phyloP scores from a whole-genome alignment of 2,329 filamentous ascomycete species.

The Botrytis hyacinthi region DNA sequence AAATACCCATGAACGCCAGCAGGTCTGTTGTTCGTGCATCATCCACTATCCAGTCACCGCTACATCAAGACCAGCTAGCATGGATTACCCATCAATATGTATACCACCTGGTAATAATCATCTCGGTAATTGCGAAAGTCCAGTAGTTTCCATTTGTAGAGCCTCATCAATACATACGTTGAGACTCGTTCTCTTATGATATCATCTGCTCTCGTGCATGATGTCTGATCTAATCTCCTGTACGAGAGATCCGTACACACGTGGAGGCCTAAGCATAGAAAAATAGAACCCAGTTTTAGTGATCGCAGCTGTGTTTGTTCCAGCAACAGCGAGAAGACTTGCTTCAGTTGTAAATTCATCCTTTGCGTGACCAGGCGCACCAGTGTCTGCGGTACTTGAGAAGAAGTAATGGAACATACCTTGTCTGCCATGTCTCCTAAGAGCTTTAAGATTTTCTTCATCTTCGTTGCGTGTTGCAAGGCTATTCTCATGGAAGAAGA shows the following conservation, averaged over 20 bases:
- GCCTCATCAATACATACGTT: neutral
- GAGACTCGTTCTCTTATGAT: neutral
- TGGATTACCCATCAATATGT: constrained; percentile 32
- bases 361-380: constrained; percentile 63
- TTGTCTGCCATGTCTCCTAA: neutral
- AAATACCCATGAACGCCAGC: too few species aligned
- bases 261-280: neutral
- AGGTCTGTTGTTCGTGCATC: too few species aligned
- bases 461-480: neutral
- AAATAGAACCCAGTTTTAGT: neutral
- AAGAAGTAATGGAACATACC: constrained; percentile 55
- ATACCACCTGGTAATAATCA: constrained; percentile 27
- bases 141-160: neutral
- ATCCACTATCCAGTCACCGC: too few species aligned
- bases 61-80: constrained; percentile 37
- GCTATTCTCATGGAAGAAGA: neutral
- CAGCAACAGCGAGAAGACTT: neutral
- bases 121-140: constrained; percentile 13
- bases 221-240: neutral
- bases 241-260: neutral
- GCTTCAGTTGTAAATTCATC: neutral
- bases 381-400: constrained; percentile 94
- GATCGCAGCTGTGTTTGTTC: neutral
- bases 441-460: neutral
- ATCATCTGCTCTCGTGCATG: neutral